Evolutionary conservation across 108 stramenopile genomes (phyloP).

Genomic region (Nannochloropsis oceanica): DNA sequence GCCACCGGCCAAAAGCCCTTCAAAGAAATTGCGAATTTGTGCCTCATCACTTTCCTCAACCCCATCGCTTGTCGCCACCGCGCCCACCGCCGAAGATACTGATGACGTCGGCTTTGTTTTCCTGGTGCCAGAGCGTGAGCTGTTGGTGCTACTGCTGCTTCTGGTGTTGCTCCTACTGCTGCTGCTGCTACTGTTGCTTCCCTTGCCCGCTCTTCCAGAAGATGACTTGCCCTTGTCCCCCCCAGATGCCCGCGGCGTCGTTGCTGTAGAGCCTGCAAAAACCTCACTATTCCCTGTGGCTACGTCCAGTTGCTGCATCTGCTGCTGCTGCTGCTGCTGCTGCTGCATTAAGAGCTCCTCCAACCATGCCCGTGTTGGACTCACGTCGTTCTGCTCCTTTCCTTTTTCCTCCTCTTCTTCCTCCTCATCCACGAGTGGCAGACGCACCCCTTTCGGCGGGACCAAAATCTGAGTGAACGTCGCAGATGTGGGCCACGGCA

Average conservation of each 20-base stretch:
- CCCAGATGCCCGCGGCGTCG: neutral
- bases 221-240: neutral
- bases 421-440: no score
- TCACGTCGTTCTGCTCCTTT: neutral
- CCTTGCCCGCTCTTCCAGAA: neutral
- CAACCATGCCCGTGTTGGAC: neutral
- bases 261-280: neutral
- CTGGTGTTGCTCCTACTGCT: neutral
- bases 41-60: neutral
- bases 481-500: neutral
- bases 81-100: no score
- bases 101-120: neutral
- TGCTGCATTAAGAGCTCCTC: neutral
- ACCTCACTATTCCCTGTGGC: neutral
- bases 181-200: neutral
- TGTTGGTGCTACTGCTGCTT: neutral
- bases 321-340: neutral
- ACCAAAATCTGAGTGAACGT: neutral
- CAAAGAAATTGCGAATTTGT: neutral
- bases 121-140: neutral
- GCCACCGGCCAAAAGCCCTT: neutral
- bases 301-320: neutral
- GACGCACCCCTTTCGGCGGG: neutral
- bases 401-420: neutral
- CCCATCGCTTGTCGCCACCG: neutral